Conservation (phyloP, 768 basidiomycete species). For the Rhodosporidiobolus odoratus region DNA sequence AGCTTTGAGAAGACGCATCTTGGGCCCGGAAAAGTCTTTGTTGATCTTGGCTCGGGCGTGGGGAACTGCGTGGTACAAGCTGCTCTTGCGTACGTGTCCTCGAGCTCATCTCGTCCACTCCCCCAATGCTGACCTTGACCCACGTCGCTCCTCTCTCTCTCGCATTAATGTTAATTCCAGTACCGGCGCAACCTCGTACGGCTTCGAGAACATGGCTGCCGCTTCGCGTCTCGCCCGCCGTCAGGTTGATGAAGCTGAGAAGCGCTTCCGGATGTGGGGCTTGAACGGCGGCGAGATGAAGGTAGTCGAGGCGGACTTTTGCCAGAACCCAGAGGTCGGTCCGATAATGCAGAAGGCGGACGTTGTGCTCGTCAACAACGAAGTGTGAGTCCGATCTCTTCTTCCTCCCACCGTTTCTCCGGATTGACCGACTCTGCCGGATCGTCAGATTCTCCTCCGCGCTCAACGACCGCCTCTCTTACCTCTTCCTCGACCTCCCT, state of each 20-base stretch:
- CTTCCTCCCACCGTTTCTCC: background rate
- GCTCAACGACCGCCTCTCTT: conserved; percentile 75
- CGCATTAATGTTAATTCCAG: background rate
- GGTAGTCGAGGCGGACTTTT: conserved; percentile 80
- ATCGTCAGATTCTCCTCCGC: conserved; percentile 49
- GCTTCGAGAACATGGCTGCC: conserved; percentile 69
- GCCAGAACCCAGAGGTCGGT: conserved; percentile 60
- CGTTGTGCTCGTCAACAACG: conserved; percentile 76
- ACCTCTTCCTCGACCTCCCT: conserved; percentile 89
- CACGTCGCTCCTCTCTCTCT: background rate
- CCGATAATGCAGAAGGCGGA: conserved; percentile 74
- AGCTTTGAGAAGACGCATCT: conserved; percentile 59
- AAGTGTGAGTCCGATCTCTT: conserved; percentile 19
- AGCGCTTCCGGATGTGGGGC: conserved; percentile 88
- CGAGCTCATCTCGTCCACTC: background rate
- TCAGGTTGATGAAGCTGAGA: conserved; percentile 67
- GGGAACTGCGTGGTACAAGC: conserved; percentile 79
- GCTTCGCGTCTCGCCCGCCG: conserved; percentile 73
- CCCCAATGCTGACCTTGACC: background rate
- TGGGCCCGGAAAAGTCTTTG: conserved; percentile 60
- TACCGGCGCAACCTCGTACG: conserved; percentile 68
- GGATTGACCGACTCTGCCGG: conserved; percentile 5
- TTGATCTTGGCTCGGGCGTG: conserved; percentile 81
- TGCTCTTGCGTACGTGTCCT: conserved; percentile 59
- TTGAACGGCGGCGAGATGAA: conserved; percentile 68